These are phyloP conservation scores for Penicillium brevicompactum DNA, from an alignment of 2,329 filamentous ascomycete genomes.

Conservation along the genomic window DNA sequence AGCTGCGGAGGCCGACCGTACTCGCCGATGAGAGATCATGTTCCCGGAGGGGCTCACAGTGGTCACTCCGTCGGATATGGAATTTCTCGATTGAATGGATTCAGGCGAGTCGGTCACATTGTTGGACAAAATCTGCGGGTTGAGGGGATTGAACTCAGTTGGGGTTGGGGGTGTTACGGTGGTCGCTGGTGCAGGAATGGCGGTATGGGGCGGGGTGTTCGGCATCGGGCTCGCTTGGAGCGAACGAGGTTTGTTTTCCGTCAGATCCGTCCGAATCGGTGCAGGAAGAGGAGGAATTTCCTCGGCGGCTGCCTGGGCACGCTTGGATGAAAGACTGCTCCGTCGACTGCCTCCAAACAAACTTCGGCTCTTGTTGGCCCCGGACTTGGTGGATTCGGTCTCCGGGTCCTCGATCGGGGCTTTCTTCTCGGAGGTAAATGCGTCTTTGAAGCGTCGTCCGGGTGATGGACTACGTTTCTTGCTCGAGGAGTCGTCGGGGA, in stretches of 20 bases:
- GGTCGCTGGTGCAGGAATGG: slow-evolving; percentile 51
- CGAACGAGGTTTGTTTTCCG: slow-evolving; percentile 25
- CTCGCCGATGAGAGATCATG: slow-evolving; percentile 73
- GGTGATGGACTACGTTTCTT: slow-evolving; percentile 68
- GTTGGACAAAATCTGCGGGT: slow-evolving; percentile 34
- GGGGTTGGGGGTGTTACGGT: slow-evolving; percentile 67
- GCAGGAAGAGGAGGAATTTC: slow-evolving; percentile 36
- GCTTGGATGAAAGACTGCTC: slow-evolving; percentile 38
- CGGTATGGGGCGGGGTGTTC: slow-evolving; percentile 36
- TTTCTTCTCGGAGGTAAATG: slow-evolving; percentile 63
- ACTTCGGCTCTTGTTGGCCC: slow-evolving; percentile 43
- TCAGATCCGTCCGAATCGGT: slow-evolving; percentile 35
- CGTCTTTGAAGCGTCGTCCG: slow-evolving; percentile 70
- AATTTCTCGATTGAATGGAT: slow-evolving; percentile 32
- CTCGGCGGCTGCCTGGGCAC: slow-evolving; percentile 30
- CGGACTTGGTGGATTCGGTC: slow-evolving; percentile 45
- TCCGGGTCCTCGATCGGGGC: slow-evolving; percentile 53
- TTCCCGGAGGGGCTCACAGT: slow-evolving; percentile 65
- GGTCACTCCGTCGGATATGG: slow-evolving; percentile 45
- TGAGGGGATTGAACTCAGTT: slow-evolving; percentile 47
- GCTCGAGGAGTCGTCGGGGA: slow-evolving; percentile 37
- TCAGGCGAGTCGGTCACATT: slow-evolving; percentile 44
- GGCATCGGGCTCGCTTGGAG: slow-evolving; percentile 28
- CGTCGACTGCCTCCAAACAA: slow-evolving; percentile 42
- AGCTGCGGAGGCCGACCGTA: slow-evolving; percentile 57